phyloP scores from a whole-genome alignment of 2,329 filamentous ascomycete species.

The Fusarium floridanum region DNA sequence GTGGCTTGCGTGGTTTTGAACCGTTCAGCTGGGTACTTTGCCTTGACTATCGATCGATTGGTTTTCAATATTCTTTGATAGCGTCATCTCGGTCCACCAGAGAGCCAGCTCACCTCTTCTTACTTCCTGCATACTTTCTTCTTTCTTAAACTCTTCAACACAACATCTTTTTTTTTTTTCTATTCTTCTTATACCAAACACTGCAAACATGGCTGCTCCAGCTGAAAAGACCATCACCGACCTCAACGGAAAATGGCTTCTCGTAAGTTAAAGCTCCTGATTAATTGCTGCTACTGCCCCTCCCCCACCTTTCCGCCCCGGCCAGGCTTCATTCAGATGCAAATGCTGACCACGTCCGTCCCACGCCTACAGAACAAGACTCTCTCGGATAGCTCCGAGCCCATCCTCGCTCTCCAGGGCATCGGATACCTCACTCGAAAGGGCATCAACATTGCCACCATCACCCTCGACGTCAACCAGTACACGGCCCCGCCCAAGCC shows the following conservation, averaged over 20 bases:
- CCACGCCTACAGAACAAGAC: slow-evolving; percentile 75
- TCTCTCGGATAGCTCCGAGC: slow-evolving; percentile 77
- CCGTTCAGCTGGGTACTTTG: not conserved
- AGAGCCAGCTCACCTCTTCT: not conserved
- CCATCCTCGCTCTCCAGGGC: slow-evolving; percentile 79
- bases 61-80: slow-evolving; percentile 17
- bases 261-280: slow-evolving; percentile 64
- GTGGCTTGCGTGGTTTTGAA: slow-evolving; percentile 3
- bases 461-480: slow-evolving; percentile 74
- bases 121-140: not conserved
- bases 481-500: slow-evolving; percentile 60
- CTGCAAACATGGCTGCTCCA: slow-evolving; percentile 76
- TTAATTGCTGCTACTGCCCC: not conserved
- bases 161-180: not conserved
- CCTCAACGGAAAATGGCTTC: slow-evolving; percentile 76
- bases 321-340: not conserved
- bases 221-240: slow-evolving; percentile 74
- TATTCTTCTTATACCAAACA: not conserved
- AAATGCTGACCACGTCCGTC: slow-evolving; percentile 8
- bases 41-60: not conserved
- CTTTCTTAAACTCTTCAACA: not conserved
- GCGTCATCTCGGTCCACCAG: slow-evolving; percentile 39
- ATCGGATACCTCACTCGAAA: slow-evolving; percentile 80
- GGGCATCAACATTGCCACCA: slow-evolving; percentile 75
- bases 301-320: not conserved